phyloP scores from a whole-genome alignment of 2,329 filamentous ascomycete genomes.

The Ophiostoma sp. region DNA sequence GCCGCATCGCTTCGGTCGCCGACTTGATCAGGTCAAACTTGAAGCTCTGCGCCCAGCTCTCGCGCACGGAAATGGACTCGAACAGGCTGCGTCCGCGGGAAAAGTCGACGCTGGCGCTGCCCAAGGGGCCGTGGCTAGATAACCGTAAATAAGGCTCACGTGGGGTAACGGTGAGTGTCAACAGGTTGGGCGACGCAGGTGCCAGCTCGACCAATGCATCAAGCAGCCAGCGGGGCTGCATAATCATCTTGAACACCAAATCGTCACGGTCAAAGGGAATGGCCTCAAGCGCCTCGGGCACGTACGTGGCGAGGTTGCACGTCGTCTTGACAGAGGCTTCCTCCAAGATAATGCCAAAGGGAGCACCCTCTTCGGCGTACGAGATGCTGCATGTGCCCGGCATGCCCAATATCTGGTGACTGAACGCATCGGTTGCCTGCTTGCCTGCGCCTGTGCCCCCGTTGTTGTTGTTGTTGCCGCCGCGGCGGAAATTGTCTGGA shows the following conservation, averaged over 20 bases:
- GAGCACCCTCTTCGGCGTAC: slow-evolving; percentile 72
- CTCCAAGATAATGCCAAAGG: slow-evolving; percentile 81
- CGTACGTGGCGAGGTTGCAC: slow-evolving; percentile 86
- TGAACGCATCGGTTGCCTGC: slow-evolving; percentile 67
- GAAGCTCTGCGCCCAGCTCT: slow-evolving; percentile 69
- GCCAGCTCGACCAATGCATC: slow-evolving; percentile 71
- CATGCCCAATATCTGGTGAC: slow-evolving; percentile 77
- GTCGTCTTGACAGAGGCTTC: slow-evolving; percentile 86
- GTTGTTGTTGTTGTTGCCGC: slow-evolving; percentile 49
- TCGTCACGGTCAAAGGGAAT: slow-evolving; percentile 85
- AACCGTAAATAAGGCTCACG: slow-evolving; percentile 72
- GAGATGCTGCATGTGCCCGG: slow-evolving; percentile 81
- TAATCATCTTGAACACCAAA: slow-evolving; percentile 89
- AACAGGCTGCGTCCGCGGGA: slow-evolving; percentile 65
- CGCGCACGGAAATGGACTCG: slow-evolving; percentile 69
- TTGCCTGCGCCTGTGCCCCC: not conserved
- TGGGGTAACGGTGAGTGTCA: slow-evolving; percentile 68
- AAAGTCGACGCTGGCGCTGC: slow-evolving; percentile 67
- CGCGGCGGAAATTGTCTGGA: slow-evolving; percentile 60
- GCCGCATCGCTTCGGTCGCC: slow-evolving; percentile 87
- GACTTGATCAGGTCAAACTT: slow-evolving; percentile 85
- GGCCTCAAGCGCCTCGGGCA: slow-evolving; percentile 70
- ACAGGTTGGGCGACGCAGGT: slow-evolving; percentile 68
- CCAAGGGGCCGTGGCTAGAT: slow-evolving; percentile 61
- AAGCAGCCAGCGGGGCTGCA: slow-evolving; percentile 72